These are phyloP conservation scores for Trichomonas vaginalis DNA, from an alignment of 208 protist species.

Conservation along the genomic window DNA sequence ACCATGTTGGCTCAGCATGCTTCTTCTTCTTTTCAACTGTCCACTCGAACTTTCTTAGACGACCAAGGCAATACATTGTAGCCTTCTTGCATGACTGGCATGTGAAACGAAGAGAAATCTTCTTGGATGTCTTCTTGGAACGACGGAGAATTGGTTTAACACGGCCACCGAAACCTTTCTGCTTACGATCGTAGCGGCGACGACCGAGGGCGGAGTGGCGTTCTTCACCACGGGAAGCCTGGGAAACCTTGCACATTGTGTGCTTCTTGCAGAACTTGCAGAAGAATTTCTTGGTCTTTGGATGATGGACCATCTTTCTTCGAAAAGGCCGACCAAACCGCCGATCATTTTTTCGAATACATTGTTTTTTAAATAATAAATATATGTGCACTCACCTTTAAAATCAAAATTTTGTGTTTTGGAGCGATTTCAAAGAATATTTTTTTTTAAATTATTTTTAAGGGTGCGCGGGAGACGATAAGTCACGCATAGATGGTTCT, in stretches of 20 bases:
- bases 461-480: no score
- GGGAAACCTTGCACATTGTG: not conserved
- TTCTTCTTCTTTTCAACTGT: slow-evolving; percentile 1
- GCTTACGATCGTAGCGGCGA: not conserved
- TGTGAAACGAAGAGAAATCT: slow-evolving; percentile 4
- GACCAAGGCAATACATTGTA: slow-evolving; percentile 6
- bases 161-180: slow-evolving; percentile 1
- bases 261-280: slow-evolving; percentile 16
- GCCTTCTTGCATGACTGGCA: not conserved
- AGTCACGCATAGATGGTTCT: no score
- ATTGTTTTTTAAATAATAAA: no score
- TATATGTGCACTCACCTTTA: no score
- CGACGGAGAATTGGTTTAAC: not conserved
- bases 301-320: not conserved
- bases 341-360: no score
- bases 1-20: slow-evolving; percentile 12
- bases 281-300: slow-evolving; percentile 10
- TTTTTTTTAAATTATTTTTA: no score
- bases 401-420: no score
- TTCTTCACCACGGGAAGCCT: slow-evolving; percentile 4
- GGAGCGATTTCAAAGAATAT: no score
- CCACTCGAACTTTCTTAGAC: not conserved
- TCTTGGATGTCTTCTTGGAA: slow-evolving; percentile 13
- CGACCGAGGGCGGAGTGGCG: not conserved
- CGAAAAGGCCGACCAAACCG: not conserved